Conservation (phyloP, 2,329 filamentous ascomycete species). For the Fusarium sublunatum region DNA sequence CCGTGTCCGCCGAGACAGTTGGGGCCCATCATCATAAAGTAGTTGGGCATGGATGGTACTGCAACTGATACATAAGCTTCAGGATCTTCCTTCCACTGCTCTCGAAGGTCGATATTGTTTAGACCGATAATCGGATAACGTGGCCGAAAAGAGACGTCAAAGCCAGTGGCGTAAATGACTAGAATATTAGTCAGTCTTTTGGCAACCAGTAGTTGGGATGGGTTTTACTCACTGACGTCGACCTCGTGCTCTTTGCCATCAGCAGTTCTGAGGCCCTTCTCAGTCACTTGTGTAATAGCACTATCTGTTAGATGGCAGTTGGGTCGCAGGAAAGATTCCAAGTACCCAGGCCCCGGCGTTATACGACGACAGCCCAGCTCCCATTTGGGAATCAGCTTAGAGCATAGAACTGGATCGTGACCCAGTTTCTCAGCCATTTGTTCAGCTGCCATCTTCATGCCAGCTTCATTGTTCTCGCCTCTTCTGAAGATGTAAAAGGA, state of each 20-base stretch:
- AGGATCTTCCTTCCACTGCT: slow-evolving; percentile 60
- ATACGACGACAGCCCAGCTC: slow-evolving; percentile 38
- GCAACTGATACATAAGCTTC: slow-evolving; percentile 48
- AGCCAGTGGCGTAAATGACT: slow-evolving; percentile 67
- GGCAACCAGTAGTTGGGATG: not conserved
- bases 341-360: slow-evolving; percentile 37
- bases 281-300: slow-evolving; percentile 32
- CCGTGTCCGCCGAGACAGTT: slow-evolving; percentile 42
- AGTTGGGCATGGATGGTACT: slow-evolving; percentile 48
- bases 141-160: slow-evolving; percentile 64
- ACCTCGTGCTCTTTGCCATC: slow-evolving; percentile 39
- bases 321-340: slow-evolving; percentile 36
- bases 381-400: slow-evolving; percentile 40
- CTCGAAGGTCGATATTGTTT: slow-evolving; percentile 58
- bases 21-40: slow-evolving; percentile 47
- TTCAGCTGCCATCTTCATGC: slow-evolving; percentile 38
- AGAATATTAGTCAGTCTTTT: not conserved
- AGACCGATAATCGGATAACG: slow-evolving; percentile 63
- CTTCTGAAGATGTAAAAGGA: slow-evolving; percentile 52
- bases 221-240: slow-evolving; percentile 35
- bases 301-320: slow-evolving; percentile 40
- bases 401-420: slow-evolving; percentile 37
- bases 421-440: slow-evolving; percentile 42
- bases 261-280: slow-evolving; percentile 34
- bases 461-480: slow-evolving; percentile 37